Evolutionary conservation across 495 filamentous ascomycete genomes (phyloP).

Genomic region (Trichoderma gamsii): DNA sequence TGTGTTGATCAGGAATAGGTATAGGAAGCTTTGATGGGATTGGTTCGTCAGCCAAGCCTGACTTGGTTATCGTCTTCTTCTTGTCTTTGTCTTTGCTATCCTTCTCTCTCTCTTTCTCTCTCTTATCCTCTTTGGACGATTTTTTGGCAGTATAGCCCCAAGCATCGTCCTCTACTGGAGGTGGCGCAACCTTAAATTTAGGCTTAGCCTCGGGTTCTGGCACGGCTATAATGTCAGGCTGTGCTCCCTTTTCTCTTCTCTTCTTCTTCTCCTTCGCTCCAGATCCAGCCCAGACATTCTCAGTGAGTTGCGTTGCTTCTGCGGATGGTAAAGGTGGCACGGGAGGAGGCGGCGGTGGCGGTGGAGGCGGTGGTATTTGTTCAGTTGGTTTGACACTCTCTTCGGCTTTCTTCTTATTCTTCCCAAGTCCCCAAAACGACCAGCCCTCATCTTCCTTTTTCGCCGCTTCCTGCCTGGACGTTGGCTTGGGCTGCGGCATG

Average conservation of each 20-base stretch:
- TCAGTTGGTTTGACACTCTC: slow-evolving; percentile 22
- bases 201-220: slow-evolving; percentile 21
- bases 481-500: not conserved
- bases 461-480: not conserved
- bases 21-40: too few species aligned
- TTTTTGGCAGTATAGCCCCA: slow-evolving; percentile 20
- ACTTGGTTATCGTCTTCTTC: slow-evolving; percentile 26
- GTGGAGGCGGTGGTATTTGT: not conserved
- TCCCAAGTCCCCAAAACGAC: slow-evolving; percentile 4
- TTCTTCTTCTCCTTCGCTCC: slow-evolving; percentile 21
- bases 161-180: slow-evolving; percentile 20
- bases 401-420: slow-evolving; percentile 37
- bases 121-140: not conserved
- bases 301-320: slow-evolving; percentile 10
- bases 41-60: not conserved
- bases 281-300: slow-evolving; percentile 18
- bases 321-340: slow-evolving; percentile 13
- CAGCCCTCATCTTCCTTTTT: slow-evolving; percentile 21
- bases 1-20: not conserved
- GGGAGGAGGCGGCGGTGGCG: not conserved
- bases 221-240: slow-evolving; percentile 17
- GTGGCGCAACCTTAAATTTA: slow-evolving; percentile 18
- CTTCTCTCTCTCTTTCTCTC: not conserved
- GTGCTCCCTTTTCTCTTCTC: slow-evolving; percentile 20
- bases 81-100: slow-evolving; percentile 25